Percentiles rank a stretch among this genome's conserved stretches.
Conservation (phyloP, 1,284 basidiomycete species). For the Puccinia polysora region DNA sequence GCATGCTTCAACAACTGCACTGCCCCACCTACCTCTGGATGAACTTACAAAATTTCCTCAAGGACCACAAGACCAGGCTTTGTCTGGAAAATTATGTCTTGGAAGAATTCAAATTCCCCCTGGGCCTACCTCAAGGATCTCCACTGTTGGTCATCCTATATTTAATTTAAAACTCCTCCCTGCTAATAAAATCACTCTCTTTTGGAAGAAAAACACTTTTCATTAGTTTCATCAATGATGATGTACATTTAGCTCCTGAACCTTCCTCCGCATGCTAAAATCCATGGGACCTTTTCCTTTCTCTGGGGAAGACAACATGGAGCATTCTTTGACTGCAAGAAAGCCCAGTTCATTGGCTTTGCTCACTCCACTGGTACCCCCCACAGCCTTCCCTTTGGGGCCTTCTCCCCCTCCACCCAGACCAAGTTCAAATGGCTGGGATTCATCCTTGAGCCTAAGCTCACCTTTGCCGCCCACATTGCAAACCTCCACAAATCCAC, state of each 20-base stretch:
- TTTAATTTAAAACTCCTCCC: not conserved
- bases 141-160: not conserved
- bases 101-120: not conserved
- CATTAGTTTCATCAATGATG: not conserved
- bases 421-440: not conserved
- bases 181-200: not conserved
- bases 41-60: not conserved
- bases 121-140: constrained; percentile 4
- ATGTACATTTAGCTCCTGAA: not conserved
- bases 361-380: no score
- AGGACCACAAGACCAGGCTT: not conserved
- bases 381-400: not conserved
- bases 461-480: not conserved
- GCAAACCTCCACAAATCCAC: not conserved
- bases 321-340: constrained; percentile 12
- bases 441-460: not conserved
- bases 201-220: not conserved
- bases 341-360: not conserved
- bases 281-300: not conserved
- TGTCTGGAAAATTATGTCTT: not conserved
- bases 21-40: not conserved
- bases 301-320: no score
- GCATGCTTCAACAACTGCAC: not conserved
- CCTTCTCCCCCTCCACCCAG: no score
- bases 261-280: not conserved